Evolutionary conservation across 768 basidiomycete genomes (phyloP).

Genomic region (Tylopilus cervinicoccineus): DNA sequence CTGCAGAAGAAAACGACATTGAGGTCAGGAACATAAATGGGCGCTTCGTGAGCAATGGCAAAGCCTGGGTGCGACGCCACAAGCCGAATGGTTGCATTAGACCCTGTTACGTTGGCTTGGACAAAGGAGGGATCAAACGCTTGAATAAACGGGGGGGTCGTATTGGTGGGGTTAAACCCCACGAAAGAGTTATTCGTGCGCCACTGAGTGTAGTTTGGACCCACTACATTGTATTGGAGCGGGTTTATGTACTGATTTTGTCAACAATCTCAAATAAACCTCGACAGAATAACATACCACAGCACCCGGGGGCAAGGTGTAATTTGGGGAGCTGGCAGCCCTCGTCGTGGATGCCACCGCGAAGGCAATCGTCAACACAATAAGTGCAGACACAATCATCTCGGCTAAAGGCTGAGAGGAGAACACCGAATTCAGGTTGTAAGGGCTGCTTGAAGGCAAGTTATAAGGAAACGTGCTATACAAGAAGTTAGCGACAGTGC

Average conservation of each 20-base stretch:
- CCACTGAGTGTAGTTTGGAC: constrained; percentile 39
- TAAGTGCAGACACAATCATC: background rate
- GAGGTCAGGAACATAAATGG: constrained; percentile 57
- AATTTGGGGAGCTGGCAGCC: background rate
- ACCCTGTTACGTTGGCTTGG: constrained; percentile 45
- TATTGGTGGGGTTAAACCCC: constrained; percentile 61
- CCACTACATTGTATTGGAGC: constrained; percentile 48
- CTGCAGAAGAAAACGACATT: constrained; percentile 72
- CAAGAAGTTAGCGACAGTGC: too few relatives aligned
- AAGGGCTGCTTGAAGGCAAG: too few relatives aligned
- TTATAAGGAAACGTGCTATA: too few relatives aligned
- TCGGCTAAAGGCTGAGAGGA: background rate
- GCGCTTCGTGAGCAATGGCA: constrained; percentile 79
- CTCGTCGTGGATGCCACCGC: background rate
- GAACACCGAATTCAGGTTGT: background rate
- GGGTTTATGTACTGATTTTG: constrained; percentile 46
- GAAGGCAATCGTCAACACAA: constrained; percentile 6
- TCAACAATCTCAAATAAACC: background rate
- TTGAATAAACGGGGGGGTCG: constrained; percentile 57
- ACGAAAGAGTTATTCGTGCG: constrained; percentile 34
- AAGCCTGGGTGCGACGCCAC: constrained; percentile 62
- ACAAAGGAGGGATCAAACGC: constrained; percentile 53
- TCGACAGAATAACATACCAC: constrained; percentile 18
- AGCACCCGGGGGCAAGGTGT: constrained; percentile 19
- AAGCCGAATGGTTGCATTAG: constrained; percentile 50